Evolutionary conservation across 2,329 filamentous ascomycete species (phyloP).

Genomic region (Diplodia mutila): DNA sequence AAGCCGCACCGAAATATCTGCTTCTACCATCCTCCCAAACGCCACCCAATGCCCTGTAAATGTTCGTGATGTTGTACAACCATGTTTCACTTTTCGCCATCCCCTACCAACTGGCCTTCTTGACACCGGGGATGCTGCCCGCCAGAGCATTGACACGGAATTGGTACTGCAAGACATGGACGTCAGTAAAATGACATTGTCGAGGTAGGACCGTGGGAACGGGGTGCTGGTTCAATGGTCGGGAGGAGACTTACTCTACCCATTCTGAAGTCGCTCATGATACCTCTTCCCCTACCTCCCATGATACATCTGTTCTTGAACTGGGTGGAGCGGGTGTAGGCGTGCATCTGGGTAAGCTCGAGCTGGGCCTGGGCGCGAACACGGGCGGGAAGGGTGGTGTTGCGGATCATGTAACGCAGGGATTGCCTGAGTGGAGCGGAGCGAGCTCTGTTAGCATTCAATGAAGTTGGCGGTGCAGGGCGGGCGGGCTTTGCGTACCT

Average conservation of each 20-base stretch:
- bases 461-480: constrained; percentile 35
- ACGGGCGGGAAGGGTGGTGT: constrained; percentile 80
- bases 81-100: not conserved
- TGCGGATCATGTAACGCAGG: constrained; percentile 81
- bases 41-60: constrained; percentile 36
- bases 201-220: not conserved
- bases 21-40: constrained; percentile 30
- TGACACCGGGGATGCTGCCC: constrained; percentile 86
- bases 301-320: constrained; percentile 92
- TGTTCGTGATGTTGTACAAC: constrained; percentile 15
- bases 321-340: constrained; percentile 90
- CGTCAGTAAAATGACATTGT: not conserved
- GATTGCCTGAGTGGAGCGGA: constrained; percentile 69
- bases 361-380: constrained; percentile 90
- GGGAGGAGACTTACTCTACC: constrained; percentile 69
- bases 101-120: constrained; percentile 90
- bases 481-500: constrained; percentile 60
- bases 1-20: no score
- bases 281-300: constrained; percentile 85
- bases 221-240: not conserved
- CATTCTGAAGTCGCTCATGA: constrained; percentile 93
- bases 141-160: constrained; percentile 88
- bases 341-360: constrained; percentile 91
- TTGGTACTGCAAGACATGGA: constrained; percentile 68
- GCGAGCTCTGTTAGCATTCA: constrained; percentile 53